Evolutionary conservation across 1,284 basidiomycete genomes (phyloP).

Genomic region (Cutaneotrichosporon sp.): DNA sequence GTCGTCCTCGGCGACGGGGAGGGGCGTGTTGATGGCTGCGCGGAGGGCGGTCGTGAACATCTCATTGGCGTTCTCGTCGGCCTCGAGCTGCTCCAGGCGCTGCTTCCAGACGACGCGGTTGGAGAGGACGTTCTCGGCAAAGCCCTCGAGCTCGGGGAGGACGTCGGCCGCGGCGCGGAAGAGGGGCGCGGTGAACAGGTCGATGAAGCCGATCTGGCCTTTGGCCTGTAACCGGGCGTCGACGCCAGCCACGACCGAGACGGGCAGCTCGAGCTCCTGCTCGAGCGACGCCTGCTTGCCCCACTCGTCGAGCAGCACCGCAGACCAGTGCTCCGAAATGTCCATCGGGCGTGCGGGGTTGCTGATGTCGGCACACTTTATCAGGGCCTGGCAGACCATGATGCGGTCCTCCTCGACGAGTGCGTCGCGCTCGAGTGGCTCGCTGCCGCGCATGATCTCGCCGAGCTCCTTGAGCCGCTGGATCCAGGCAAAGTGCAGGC

Average conservation of each 20-base stretch:
- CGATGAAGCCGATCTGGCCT: conserved; percentile 88
- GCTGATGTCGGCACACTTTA: conserved; percentile 96
- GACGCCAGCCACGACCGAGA: conserved; percentile 65
- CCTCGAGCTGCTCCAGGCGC: conserved; percentile 57
- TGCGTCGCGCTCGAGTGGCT: conserved; percentile 7
- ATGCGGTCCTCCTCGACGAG: conserved; percentile 59
- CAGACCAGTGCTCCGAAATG: conserved; percentile 87
- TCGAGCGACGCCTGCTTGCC: conserved; percentile 79
- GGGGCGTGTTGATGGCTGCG: conserved; percentile 32
- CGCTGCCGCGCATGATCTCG: conserved; percentile 22
- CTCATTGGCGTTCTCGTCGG: conserved; percentile 16
- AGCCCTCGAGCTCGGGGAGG: conserved; percentile 70
- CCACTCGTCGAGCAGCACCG: conserved; percentile 86
- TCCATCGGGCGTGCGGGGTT: conserved; percentile 90
- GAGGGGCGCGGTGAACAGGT: conserved; percentile 75
- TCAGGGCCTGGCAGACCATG: conserved; percentile 81
- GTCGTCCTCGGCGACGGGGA: conserved; percentile 40
- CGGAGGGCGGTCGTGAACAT: conserved; percentile 18
- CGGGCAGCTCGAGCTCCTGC: conserved; percentile 69
- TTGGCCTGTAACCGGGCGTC: conserved; percentile 71
- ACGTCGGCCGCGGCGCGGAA: conserved; percentile 71
- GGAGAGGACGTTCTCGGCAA: conserved; percentile 63
- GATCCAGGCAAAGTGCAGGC: conserved; percentile 83
- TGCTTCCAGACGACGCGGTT: conserved; percentile 70
- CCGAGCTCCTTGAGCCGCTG: conserved; percentile 58